Percentiles rank a stretch among this genome's conserved stretches.
phyloP scores from a whole-genome alignment of 306 rosid genomes.

The Mucuna pruriens region DNA sequence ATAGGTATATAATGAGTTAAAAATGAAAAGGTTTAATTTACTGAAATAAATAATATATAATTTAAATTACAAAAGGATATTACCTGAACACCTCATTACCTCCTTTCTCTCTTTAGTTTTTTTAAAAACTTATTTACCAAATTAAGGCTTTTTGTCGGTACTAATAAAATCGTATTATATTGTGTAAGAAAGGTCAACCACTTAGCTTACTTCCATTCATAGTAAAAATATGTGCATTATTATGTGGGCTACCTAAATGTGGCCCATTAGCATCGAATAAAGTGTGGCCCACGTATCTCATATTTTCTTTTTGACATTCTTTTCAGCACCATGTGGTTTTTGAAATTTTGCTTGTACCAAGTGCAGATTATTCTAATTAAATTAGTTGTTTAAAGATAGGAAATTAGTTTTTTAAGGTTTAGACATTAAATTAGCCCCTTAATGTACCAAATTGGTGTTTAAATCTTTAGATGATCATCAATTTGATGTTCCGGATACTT shows the following conservation, averaged over 20 bases:
- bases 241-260: neutral
- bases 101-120: neutral
- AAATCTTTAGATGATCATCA: too few relatives aligned
- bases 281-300: neutral
- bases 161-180: neutral
- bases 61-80: neutral
- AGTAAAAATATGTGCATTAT: neutral
- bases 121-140: neutral
- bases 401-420: too few relatives aligned
- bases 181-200: slow-evolving; percentile 29
- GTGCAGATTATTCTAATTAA: neutral
- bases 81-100: neutral
- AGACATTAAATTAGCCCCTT: too few relatives aligned
- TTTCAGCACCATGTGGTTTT: too few relatives aligned
- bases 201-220: neutral
- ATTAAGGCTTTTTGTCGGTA: neutral
- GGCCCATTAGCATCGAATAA: neutral
- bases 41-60: neutral
- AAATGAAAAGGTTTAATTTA: neutral
- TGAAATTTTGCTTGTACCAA: too few relatives aligned
- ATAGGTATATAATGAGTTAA: neutral
- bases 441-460: too few relatives aligned
- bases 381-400: too few relatives aligned
- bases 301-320: neutral
- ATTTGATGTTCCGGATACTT: too few relatives aligned